Evolutionary conservation across 352 stramenopile genomes (phyloP).

Genomic region (Phytophthora chlamydospora): DNA sequence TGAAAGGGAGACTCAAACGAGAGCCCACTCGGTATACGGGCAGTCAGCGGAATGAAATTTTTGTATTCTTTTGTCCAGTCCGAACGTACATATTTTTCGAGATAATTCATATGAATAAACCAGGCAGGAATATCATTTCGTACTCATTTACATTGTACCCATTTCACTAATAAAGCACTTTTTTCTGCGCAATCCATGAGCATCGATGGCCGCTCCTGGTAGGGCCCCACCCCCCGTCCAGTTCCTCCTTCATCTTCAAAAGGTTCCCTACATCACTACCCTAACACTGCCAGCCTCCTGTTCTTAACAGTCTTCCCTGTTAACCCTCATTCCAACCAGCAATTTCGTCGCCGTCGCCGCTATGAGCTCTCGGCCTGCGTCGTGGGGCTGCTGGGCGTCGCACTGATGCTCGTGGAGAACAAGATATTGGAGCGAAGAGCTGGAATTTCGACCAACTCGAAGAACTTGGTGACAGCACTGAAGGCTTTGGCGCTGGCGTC

Average conservation of each 20-base stretch:
- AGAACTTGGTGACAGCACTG: conserved; percentile 28
- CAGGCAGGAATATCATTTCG: too few species aligned
- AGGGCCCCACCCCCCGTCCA: conserved; percentile 1
- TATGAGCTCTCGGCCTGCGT: conserved; percentile 62
- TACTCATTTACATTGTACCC: too few species aligned
- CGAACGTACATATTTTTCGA: too few species aligned
- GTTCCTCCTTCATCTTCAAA: conserved; percentile 27
- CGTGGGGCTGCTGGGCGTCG: conserved; percentile 50
- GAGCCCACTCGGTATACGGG: too few species aligned
- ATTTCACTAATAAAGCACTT: too few species aligned
- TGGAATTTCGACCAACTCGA: not conserved
- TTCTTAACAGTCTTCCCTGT: not conserved
- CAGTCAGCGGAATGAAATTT: too few species aligned
- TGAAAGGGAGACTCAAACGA: too few species aligned
- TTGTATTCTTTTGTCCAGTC: too few species aligned
- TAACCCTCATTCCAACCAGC: conserved; percentile 31
- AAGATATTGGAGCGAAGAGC: conserved; percentile 46
- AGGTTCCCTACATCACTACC: conserved; percentile 8
- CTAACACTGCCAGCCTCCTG: not conserved
- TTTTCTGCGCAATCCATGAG: too few species aligned
- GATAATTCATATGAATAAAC: too few species aligned
- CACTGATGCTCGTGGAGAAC: conserved; percentile 78
- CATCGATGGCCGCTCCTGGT: not conserved
- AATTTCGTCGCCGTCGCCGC: conserved; percentile 51
- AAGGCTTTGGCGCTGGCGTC: conserved; percentile 47